Base-by-base conservation (phyloP, 306 rosid species). In the Quercus alba region DNA sequence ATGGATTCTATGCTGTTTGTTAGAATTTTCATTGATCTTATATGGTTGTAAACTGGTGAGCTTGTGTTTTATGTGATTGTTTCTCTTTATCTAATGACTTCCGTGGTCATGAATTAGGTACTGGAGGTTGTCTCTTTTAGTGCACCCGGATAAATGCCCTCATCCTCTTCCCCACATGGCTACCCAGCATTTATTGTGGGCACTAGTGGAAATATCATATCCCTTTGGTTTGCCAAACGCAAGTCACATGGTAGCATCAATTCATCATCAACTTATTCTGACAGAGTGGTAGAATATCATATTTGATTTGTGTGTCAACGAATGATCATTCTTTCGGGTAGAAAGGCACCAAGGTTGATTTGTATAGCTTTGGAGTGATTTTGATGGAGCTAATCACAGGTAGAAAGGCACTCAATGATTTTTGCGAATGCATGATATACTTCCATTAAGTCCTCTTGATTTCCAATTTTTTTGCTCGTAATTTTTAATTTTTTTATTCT, bases 131-230 rank as follows among this genome's bases (percentile, higher is more conserved):
- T 92, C 99, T 66, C 95, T 93, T 77, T 87, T 94, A 88, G 97
- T 93, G 86, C 99, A 94, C 73, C 99, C 97, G n/a, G 99, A 93
- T 86, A 94, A 94, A 87, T 94, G 97, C 79, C 83, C 96, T 78
- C 99, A 94, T 84, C 99, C 97, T 78, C 97, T 41, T 8, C 46
- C 3, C 46, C 46, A 8, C 46, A 41, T 41, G 11, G 46, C 46
- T 41, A 41, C 46, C 46, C 46, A 41, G 46, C 46, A 41, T 41
- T 41, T 41, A 8, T 41, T 41, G 46, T 41, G 11, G 46, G 46
- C 46, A 7, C 46, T 41, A 41, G 46, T 41, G 46, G 46, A 41
- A 41, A 2, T 41, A 41, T 41, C 11, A 8, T 41, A 41, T 2
- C 46, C 46, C 46, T 41, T 41, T 41, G 46, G 3, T 41, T 41